phyloP scores from a whole-genome alignment of 768 basidiomycete genomes.

The Trametes elegans region DNA sequence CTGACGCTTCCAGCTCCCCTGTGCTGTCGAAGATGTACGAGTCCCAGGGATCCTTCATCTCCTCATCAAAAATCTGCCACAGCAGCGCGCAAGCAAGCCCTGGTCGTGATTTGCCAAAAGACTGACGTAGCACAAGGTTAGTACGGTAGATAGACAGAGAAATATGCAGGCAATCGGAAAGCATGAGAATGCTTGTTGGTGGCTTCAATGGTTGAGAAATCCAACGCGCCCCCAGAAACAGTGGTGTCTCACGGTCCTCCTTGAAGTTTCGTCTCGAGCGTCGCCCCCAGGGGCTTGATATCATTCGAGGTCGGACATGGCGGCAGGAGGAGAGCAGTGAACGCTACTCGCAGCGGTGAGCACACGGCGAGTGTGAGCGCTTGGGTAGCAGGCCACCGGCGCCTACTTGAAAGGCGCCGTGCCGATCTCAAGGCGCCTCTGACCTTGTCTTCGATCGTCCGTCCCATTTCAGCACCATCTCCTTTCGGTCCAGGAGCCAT shows the following conservation, averaged over 20 bases:
- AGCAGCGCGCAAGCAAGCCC: slow-evolving; percentile 47
- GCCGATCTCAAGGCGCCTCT: too few species aligned
- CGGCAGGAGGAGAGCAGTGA: too few species aligned
- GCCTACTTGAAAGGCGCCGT: too few species aligned
- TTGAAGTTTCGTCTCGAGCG: slow-evolving; percentile 43
- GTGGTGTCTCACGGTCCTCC: slow-evolving; percentile 50
- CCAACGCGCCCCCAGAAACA: slow-evolving; percentile 44
- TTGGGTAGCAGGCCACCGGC: too few species aligned
- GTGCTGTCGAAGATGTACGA: slow-evolving; percentile 38
- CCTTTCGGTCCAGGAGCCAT: too few species aligned
- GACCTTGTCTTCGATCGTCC: too few species aligned
- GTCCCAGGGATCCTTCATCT: slow-evolving; percentile 38
- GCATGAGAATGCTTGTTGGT: slow-evolving; percentile 51
- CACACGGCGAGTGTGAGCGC: too few species aligned
- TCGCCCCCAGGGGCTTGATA: slow-evolving; percentile 49
- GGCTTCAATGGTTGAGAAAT: slow-evolving; percentile 58
- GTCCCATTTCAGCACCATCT: too few species aligned
- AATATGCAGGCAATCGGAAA: background rate
- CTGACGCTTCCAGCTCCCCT: slow-evolving; percentile 26
- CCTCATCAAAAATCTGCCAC: slow-evolving; percentile 47
- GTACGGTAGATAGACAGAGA: background rate
- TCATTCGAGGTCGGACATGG: too few species aligned
- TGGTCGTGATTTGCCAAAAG: slow-evolving; percentile 56
- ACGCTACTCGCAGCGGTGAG: too few species aligned
- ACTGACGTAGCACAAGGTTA: slow-evolving; percentile 29